Conservation (phyloP, 768 basidiomycete species). For the Trametes cinnabarina region DNA sequence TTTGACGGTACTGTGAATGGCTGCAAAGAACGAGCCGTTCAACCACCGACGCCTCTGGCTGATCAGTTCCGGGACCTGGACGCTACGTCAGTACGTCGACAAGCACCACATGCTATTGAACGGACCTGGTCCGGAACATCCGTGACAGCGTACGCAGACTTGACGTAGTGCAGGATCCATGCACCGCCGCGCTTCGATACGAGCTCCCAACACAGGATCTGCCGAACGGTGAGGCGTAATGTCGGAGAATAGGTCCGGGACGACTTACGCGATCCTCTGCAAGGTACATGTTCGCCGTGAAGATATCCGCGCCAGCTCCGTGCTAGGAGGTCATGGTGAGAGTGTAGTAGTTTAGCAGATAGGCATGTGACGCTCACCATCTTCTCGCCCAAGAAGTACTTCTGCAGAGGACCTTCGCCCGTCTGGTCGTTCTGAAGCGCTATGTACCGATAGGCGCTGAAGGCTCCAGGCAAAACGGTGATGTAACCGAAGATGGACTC, state of each 20-base stretch:
- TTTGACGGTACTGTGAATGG: constrained; percentile 86
- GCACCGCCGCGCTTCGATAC: constrained; percentile 89
- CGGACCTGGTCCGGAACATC: constrained; percentile 88
- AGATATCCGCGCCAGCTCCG: constrained; percentile 83
- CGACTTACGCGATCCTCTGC: constrained; percentile 76
- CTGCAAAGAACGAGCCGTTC: constrained; percentile 98
- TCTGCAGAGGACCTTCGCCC: constrained; percentile 87
- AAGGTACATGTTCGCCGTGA: constrained; percentile 95
- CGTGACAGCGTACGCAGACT: constrained; percentile 88
- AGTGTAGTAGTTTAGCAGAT: too few species aligned
- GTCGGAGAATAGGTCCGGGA: neutral
- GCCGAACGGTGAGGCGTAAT: constrained; percentile 6
- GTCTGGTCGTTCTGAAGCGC: constrained; percentile 81
- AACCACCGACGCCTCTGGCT: constrained; percentile 95
- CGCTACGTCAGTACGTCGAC: neutral
- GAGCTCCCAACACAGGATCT: constrained; percentile 96
- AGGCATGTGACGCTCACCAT: constrained; percentile 48
- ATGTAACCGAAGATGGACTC: constrained; percentile 93
- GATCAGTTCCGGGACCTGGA: constrained; percentile 84
- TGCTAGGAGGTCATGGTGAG: constrained; percentile 41
- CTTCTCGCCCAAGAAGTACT: constrained; percentile 97
- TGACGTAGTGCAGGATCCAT: constrained; percentile 96
- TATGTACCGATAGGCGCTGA: constrained; percentile 89
- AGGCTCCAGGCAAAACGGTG: constrained; percentile 89
- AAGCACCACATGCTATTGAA: neutral